Base-by-base conservation (phyloP, 2,329 filamentous ascomycete genomes). In the Proliferodiscus dingleyae region DNA sequence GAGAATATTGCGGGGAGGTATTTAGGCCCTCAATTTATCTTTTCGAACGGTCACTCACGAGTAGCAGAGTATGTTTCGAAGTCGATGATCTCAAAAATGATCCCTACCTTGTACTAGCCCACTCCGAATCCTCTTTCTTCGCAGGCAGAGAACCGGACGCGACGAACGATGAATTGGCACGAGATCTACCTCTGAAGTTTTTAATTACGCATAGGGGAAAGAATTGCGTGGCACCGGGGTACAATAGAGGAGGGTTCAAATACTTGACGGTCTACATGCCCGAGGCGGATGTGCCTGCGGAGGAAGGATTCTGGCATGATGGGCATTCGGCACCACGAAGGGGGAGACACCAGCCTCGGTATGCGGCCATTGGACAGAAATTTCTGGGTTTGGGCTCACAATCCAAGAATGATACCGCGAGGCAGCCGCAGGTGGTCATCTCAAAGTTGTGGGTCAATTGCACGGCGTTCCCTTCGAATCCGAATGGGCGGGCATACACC, bases 401-500 rank as follows among this genome's bases (percentile, higher is more conserved):
- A n/a, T 16, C 28, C 26, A 44, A 34, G 18, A 52, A 51, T 3
- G 48, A 55, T n/a, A 36, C 23, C 9, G 38, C 49, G 3, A 40
- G 38, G 10, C 49, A 60, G 32, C 61, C 64, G 5, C 54, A 52
- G 13, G 60, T 69, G 18, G 52, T 56, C 8, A 60, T 69, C 26
- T 61, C 59, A 7, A 55, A 59, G 23, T 44, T 70, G 21, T 69
- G 62, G 61, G 66, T 69, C 19, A 64, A 66, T 43, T 70, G 64
- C 54, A 68, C 67, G 1, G 63, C 67, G 0, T 68, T 68, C 41
- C 68, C 68, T 4, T 66, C 57, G 2, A 67, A 65, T 70, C 62
- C 72, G 2, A 73, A 78, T 53, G 66, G 77, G 13, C 66, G 67
- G 34, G 71, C 71, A 10, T 78, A 77, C 44, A 68, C 70, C 32